Evolutionary conservation across 2,329 filamentous ascomycete genomes (phyloP).

Genomic region (Talaromyces funiculosus): DNA sequence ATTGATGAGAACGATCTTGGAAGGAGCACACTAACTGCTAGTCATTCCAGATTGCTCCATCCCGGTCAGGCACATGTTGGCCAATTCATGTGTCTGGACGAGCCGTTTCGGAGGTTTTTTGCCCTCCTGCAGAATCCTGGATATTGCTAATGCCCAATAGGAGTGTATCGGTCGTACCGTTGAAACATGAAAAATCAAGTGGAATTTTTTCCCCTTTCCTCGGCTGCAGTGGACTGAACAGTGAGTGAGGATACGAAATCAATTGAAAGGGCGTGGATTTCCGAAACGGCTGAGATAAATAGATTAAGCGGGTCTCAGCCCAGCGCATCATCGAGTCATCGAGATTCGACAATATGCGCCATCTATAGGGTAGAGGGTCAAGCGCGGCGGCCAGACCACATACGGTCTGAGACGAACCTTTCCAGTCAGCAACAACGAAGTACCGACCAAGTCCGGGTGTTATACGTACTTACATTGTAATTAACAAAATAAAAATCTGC

Average conservation of each 20-base stretch:
- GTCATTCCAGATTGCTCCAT: background rate
- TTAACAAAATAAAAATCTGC: too few species aligned
- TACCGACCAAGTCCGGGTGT: background rate
- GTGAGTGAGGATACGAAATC: background rate
- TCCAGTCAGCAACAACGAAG: background rate
- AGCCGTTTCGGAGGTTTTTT: constrained; percentile 6
- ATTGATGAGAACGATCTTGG: background rate
- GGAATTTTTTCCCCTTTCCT: background rate
- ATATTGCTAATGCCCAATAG: background rate
- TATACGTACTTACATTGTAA: too few species aligned
- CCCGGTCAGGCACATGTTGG: background rate
- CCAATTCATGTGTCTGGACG: constrained; percentile 1
- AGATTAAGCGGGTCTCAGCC: constrained; percentile 8
- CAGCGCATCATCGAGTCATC: constrained; percentile 10
- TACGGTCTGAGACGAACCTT: background rate
- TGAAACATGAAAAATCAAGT: background rate
- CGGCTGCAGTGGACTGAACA: background rate
- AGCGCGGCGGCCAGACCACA: background rate
- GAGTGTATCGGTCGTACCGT: background rate
- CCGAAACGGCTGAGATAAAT: constrained; percentile 7
- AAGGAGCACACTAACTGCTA: background rate
- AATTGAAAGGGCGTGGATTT: background rate
- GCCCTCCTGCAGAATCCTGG: background rate
- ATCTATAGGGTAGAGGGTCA: background rate
- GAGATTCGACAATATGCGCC: background rate